phyloP scores from a whole-genome alignment of 2,329 filamentous ascomycete genomes.

The Stagonosporopsis chrysanthemi region DNA sequence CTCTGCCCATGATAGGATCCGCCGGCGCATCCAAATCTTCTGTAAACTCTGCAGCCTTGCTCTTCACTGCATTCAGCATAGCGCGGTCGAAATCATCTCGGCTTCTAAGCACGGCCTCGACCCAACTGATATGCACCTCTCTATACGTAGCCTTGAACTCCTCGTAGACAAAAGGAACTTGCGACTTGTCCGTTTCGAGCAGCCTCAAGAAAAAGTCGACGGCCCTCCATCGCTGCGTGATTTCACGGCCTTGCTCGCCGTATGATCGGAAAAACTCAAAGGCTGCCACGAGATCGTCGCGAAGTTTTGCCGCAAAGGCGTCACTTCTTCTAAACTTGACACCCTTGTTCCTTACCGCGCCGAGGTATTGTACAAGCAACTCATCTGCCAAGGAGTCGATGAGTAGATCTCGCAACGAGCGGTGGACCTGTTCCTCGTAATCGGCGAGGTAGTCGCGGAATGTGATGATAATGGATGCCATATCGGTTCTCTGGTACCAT shows the following conservation, averaged over 20 bases:
- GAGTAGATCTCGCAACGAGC: slow-evolving; percentile 87
- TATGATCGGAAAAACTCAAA: slow-evolving; percentile 84
- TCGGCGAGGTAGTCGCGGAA: slow-evolving; percentile 95
- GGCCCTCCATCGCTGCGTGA: slow-evolving; percentile 92
- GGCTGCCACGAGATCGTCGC: slow-evolving; percentile 87
- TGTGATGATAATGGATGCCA: slow-evolving; percentile 93
- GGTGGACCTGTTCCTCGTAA: slow-evolving; percentile 83
- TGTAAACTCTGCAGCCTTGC: slow-evolving; percentile 83
- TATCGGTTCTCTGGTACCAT: slow-evolving; percentile 87
- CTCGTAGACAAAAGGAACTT: slow-evolving; percentile 79
- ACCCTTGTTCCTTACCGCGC: slow-evolving; percentile 84
- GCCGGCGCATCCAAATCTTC: slow-evolving; percentile 69
- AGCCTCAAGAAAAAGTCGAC: slow-evolving; percentile 84
- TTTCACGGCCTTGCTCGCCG: slow-evolving; percentile 60
- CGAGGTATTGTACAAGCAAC: slow-evolving; percentile 84
- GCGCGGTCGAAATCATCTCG: slow-evolving; percentile 93
- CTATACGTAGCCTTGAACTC: slow-evolving; percentile 86
- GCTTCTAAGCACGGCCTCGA: slow-evolving; percentile 85
- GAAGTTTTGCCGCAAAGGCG: slow-evolving; percentile 90
- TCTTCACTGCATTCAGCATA: slow-evolving; percentile 89
- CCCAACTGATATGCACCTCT: slow-evolving; percentile 95
- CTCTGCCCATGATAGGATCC: slow-evolving; percentile 94
- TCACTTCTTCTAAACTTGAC: slow-evolving; percentile 88
- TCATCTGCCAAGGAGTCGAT: slow-evolving; percentile 93
- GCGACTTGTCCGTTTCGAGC: slow-evolving; percentile 76